A percentile compares a stretch with the other conserved stretches of the same genome.
Evolutionary conservation across 176 grass and related monocot species (phyloP).

Genomic region (Cocos nucifera): DNA sequence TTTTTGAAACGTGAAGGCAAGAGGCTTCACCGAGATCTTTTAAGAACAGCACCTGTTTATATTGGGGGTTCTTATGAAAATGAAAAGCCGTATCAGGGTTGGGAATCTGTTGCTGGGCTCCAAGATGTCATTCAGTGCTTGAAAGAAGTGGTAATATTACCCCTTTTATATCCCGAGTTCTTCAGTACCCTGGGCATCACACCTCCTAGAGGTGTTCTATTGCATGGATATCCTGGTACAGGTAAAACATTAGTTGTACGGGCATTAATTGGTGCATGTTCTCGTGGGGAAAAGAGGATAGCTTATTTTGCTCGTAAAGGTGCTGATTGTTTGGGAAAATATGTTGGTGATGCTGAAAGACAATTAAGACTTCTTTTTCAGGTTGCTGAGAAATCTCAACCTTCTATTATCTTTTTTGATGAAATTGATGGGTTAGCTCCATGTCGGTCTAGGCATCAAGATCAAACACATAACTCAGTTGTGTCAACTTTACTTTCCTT

Average conservation of each 20-base stretch:
- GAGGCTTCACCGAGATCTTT: conserved; percentile 80
- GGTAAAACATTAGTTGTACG: conserved; percentile 94
- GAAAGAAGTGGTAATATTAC: conserved; percentile 95
- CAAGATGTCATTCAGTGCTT: conserved; percentile 78
- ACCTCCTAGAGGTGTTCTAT: conserved; percentile 89
- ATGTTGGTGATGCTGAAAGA: conserved; percentile 93
- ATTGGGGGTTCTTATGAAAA: conserved; percentile 80
- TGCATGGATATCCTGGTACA: conserved; percentile 92
- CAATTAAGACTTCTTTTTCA: conserved; percentile 96
- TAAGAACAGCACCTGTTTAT: conserved; percentile 83
- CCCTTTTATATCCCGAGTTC: conserved; percentile 84
- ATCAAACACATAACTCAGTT: conserved; percentile 98
- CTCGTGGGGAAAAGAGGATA: conserved; percentile 74
- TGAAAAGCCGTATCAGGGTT: conserved; percentile 48
- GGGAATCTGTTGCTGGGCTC: conserved; percentile 98
- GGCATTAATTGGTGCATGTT: conserved; percentile 92
- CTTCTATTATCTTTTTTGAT: conserved; percentile 99
- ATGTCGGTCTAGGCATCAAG: conserved; percentile 73
- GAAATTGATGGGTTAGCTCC: conserved; percentile 96
- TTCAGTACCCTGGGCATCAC: conserved; percentile 67
- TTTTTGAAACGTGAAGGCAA: conserved; percentile 93
- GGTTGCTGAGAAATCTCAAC: conserved; percentile 92
- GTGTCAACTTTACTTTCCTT: conserved; percentile 90
- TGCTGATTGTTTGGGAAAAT: conserved; percentile 98
- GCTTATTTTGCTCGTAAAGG: conserved; percentile 98